Percentiles rank a stretch among this genome's conserved stretches.
These are phyloP conservation scores for Candida pseudofarinosa DNA, from an alignment of 805 yeast genomes.

Conservation along the genomic window DNA sequence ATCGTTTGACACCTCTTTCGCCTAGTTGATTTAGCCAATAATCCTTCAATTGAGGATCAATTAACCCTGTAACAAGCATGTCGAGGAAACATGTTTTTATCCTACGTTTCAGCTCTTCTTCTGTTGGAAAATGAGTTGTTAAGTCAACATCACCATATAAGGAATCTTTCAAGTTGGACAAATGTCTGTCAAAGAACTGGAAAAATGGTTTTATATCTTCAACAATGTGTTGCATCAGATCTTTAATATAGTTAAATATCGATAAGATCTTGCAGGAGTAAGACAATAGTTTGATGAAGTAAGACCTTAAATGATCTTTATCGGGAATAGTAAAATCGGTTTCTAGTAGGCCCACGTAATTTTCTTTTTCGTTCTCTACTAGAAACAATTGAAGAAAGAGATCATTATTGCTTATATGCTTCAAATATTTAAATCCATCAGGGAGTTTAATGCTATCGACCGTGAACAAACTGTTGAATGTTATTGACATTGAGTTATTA, in stretches of 20 bases:
- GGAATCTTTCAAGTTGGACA: constrained; percentile 29
- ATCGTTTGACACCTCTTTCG: constrained; percentile 57
- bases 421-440: constrained; percentile 8
- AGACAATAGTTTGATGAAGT: constrained; percentile 19
- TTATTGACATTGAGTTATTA: constrained; percentile 19
- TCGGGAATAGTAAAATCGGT: constrained; percentile 11
- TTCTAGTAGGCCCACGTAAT: constrained; percentile 11
- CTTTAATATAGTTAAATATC: constrained; percentile 18
- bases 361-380: constrained; percentile 8
- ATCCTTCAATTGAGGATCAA: constrained; percentile 46
- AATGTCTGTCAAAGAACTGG: constrained; percentile 25
- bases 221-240: constrained; percentile 15
- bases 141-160: constrained; percentile 16
- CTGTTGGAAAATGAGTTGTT: constrained; percentile 23
- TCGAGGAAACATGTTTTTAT: constrained; percentile 34
- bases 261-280: constrained; percentile 24
- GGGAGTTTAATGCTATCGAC: constrained; percentile 23
- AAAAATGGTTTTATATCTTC: constrained; percentile 23
- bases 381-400: constrained; percentile 26
- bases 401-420: constrained; percentile 19
- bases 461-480: constrained; percentile 28
- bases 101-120: constrained; percentile 11
- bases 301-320: constrained; percentile 5
- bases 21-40: constrained; percentile 67
- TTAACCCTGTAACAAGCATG: constrained; percentile 50